Conservation (phyloP, 306 rosid species). For the Dalbergia oliveri region DNA sequence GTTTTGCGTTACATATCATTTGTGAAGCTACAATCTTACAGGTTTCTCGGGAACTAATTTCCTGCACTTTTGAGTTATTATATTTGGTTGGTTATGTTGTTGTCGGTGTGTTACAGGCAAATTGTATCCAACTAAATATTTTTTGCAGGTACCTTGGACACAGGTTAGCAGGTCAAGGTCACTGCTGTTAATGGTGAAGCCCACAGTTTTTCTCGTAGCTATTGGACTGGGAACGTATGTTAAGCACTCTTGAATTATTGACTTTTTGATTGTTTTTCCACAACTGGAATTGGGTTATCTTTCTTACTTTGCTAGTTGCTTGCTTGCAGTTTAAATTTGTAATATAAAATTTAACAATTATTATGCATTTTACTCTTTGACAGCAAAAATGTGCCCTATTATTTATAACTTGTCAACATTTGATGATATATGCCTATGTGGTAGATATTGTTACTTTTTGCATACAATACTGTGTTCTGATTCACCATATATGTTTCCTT, state of each 20-base stretch:
- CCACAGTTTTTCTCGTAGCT: slow-evolving; percentile 80
- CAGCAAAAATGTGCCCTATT: background rate
- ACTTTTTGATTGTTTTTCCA: slow-evolving; percentile 29
- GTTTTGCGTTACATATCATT: background rate
- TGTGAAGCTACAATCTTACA: slow-evolving; percentile 10
- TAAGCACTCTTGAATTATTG: slow-evolving; percentile 20
- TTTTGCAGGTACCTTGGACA: slow-evolving; percentile 92
- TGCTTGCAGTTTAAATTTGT: slow-evolving; percentile 27
- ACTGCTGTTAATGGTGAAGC: slow-evolving; percentile 80
- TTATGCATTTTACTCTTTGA: slow-evolving; percentile 11
- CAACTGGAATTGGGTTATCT: slow-evolving; percentile 10
- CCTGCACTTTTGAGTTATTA: slow-evolving; percentile 1
- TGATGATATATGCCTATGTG: background rate
- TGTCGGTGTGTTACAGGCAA: slow-evolving; percentile 26
- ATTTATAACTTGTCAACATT: slow-evolving; percentile 34
- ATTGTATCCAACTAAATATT: slow-evolving; percentile 42
- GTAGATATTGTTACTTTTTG: slow-evolving; percentile 4
- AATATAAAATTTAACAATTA: background rate
- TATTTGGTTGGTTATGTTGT: background rate
- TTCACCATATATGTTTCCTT: slow-evolving; percentile 24
- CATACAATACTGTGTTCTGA: slow-evolving; percentile 24
- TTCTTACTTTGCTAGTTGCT: background rate
- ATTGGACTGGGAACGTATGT: slow-evolving; percentile 91
- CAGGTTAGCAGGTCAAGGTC: slow-evolving; percentile 95
- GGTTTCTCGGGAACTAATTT: slow-evolving; percentile 25